These are phyloP conservation scores for Spironucleus salmonicida DNA, from an alignment of 208 protist genomes.

Conservation along the genomic window DNA sequence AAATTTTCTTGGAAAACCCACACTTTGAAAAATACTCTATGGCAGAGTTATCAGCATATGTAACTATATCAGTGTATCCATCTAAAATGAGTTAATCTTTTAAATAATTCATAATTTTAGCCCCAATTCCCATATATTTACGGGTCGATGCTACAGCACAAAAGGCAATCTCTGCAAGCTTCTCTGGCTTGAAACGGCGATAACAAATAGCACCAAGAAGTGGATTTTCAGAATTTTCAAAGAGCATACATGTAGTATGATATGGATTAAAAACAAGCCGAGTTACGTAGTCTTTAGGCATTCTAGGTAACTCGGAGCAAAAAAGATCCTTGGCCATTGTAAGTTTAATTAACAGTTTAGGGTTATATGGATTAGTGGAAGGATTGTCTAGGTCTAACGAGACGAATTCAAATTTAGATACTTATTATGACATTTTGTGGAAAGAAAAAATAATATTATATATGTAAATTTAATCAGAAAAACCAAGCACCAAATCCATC, in stretches of 20 bases:
- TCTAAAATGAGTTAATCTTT: neutral
- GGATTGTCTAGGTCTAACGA: neutral
- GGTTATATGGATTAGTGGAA: neutral
- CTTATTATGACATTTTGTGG: too few species aligned
- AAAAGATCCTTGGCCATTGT: conserved; percentile 25
- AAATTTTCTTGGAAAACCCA: conserved; percentile 20
- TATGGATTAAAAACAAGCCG: conserved; percentile 24
- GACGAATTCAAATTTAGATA: too few species aligned
- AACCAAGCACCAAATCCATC: too few species aligned
- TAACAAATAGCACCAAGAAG: conserved; percentile 24
- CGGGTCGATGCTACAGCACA: neutral
- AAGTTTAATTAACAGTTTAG: conserved; percentile 17
- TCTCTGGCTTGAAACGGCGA: neutral
- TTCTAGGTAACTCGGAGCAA: neutral
- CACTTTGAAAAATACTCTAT: conserved; percentile 25
- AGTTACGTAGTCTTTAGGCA: conserved; percentile 31
- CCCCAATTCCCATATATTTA: conserved; percentile 3
- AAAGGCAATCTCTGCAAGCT: conserved; percentile 12
- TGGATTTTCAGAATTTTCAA: neutral
- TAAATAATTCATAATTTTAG: conserved; percentile 17
- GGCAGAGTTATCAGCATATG: conserved; percentile 27
- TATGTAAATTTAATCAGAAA: too few species aligned
- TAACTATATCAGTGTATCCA: conserved; percentile 19
- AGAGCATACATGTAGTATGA: neutral
- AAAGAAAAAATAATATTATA: too few species aligned